These are phyloP conservation scores for Coemansia aciculifera DNA, from an alignment of 192 early-diverging fungal genomes.

Conservation along the genomic window DNA sequence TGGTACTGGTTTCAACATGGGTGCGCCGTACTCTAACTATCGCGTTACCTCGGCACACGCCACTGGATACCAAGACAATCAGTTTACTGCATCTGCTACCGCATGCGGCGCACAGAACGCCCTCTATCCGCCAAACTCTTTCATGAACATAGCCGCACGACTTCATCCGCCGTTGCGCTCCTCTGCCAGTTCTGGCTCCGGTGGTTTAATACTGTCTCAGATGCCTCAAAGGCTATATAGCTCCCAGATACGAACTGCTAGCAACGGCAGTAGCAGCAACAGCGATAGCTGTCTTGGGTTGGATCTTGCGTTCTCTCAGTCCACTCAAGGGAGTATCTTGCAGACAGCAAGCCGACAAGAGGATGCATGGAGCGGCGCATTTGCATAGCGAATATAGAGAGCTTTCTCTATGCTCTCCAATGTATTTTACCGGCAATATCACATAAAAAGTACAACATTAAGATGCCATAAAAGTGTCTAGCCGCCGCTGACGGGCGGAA, in stretches of 20 bases:
- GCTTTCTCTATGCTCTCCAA: background rate
- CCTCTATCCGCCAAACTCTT: background rate
- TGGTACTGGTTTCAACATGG: conserved; percentile 1
- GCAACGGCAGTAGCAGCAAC: background rate
- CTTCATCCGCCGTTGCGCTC: conserved; percentile 23
- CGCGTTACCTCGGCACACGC: conserved; percentile 22
- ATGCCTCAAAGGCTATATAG: conserved; percentile 22
- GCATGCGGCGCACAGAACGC: conserved; percentile 6
- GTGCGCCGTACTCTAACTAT: conserved; percentile 32
- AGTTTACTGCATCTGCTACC: background rate
- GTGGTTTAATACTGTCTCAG: conserved; percentile 3
- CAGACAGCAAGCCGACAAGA: conserved; percentile 5
- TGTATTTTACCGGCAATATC: background rate
- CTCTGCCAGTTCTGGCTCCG: background rate
- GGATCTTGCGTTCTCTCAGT: conserved; percentile 4
- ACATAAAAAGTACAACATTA: background rate
- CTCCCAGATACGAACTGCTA: conserved; percentile 11
- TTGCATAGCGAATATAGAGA: background rate
- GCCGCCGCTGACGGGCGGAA: conserved; percentile 52
- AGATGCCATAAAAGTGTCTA: background rate
- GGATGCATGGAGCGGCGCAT: background rate
- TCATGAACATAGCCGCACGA: conserved; percentile 6
- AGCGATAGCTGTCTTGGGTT: background rate
- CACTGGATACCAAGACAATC: conserved; percentile 6
- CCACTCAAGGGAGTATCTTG: background rate